Evolutionary conservation across 768 basidiomycete species (phyloP), one percentile per base, ranked within the genome.

Genomic region (Pisolithus tinctorius): DNA sequence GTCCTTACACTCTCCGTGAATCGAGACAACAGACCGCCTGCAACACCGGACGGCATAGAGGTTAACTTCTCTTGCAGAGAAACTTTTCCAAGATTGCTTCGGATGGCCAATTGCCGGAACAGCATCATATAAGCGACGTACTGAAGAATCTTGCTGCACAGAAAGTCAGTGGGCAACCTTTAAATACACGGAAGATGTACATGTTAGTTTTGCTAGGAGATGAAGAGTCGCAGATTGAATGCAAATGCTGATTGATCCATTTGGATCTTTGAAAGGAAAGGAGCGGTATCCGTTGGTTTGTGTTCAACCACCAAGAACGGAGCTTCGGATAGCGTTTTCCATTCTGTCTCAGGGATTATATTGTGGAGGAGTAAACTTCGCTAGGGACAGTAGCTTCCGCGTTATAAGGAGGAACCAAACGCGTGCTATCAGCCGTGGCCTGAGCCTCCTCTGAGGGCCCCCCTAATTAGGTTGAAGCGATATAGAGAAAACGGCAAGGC

Each of bases 91-190:
- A 60, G 79, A 56, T 30, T 34, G 11, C 31, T 65, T 55, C 66
- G 67, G 47, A 50, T 58, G 6, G 75, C 69, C 0, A 74, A 61
- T 55, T 74, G 72, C 42, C 80, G 76, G 69, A 94, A 87, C 8
- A 77, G 71, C 53, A 94, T 71, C 78, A 98, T 84, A n/a, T 79
- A 71, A 1, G 92, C 82, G 56, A 95, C 83, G 70, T 92, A 94
- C 51, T 85, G 71, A 29, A 93, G 59, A 44, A 88, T 79, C 69
- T 85, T 87, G 45, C 90, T 92, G 60, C 39, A 31, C 20, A 5
- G 11, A 0, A 42, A n/a, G 27, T 58, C 42, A 66, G 9, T 6
- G 30, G 23, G 11, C 17, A 13, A 14, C 4, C 31, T 36, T 38
- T 40, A 42, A 37, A 37, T 25, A 26, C 34, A 30, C 47, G 45